Evolutionary conservation across 495 filamentous ascomycete genomes (phyloP).

Genomic region (Neurospora sp.): DNA sequence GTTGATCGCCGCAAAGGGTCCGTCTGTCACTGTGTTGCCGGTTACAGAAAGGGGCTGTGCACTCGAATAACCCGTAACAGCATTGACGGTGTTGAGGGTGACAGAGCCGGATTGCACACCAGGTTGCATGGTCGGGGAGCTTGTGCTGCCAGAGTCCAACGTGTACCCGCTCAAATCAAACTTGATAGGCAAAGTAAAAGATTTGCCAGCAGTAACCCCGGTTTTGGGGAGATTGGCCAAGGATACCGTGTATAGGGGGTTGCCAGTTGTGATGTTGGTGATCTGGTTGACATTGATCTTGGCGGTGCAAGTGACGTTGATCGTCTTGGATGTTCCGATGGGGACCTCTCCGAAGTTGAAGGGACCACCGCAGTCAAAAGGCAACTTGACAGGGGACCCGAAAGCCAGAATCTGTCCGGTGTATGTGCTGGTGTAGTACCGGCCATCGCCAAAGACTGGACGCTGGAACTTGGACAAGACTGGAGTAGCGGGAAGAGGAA

Average conservation of each 20-base stretch:
- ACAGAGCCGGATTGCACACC: conserved; percentile 16
- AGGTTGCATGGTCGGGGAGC: conserved; percentile 7
- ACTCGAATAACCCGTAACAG: conserved; percentile 15
- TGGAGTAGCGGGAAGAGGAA: conserved; percentile 16
- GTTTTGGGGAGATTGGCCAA: conserved; percentile 25
- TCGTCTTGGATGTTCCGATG: conserved; percentile 16
- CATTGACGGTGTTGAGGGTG: conserved; percentile 14
- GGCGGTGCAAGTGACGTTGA: conserved; percentile 25
- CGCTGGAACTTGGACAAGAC: conserved; percentile 25
- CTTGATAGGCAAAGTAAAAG: conserved; percentile 27
- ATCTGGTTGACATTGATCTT: conserved; percentile 25
- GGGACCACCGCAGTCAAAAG: conserved; percentile 25
- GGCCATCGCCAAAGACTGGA: conserved; percentile 31
- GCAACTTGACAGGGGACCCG: conserved; percentile 26
- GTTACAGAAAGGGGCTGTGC: conserved; percentile 24
- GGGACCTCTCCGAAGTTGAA: conserved; percentile 32
- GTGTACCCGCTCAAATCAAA: conserved; percentile 26
- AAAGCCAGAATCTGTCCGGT: conserved; percentile 29
- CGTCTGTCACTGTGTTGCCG: conserved; percentile 8
- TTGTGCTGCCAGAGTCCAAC: conserved; percentile 15
- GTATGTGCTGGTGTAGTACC: conserved; percentile 27
- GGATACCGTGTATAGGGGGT: conserved; percentile 20
- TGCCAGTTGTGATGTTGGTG: conserved; percentile 17
- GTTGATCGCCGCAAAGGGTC: conserved; percentile 24
- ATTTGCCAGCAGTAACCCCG: conserved; percentile 16